Base-by-base conservation (phyloP, 108 stramenopile genomes). In the Pseudonitzschia multiseries region DNA sequence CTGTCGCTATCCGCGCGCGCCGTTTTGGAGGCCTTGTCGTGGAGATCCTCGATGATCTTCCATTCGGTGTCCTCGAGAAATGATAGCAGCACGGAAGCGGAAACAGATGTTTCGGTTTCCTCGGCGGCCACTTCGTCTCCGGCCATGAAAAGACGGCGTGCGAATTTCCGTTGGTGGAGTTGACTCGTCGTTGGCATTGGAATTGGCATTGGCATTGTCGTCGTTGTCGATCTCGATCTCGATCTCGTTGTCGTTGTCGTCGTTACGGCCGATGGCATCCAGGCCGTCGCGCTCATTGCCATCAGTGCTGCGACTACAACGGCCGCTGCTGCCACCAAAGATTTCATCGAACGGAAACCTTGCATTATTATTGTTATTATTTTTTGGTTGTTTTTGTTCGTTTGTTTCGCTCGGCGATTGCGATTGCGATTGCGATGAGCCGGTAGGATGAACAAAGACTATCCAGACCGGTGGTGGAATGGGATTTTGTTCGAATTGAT, bases 41-140 rank as follows among this genome's bases (percentile, higher is more conserved):
- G 67, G 17, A 81, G 44, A 9, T 33, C 70, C 15, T 60, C n/a
- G 33, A 81, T 40, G 9, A 68, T 62, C 12, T 72, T 63, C 36
- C 59, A 72, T 69, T 81, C 80, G 27, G 41, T 71, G 36, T 74
- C 70, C 8, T 74, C 51, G 21, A 80, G 72, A 29, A 69, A 51
- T 9, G 59, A 57, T 65, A 46, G 29, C 29, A 33, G 40, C 22
- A 20, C 4, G 14, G 64, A 43, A 1, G 44, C 5, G n/a, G 66
- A 12, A 21, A n/a, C n/a, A n/a, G n/a, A n/a, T n/a, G n/a, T n/a
- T n/a, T n/a, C n/a, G n/a, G 66, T 48, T 68, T 48, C 50, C 21
- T 48, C 50, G 28, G 64, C 24, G 14, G 65, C 31, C 5, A 31
- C 31, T 65, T n/a, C 31, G 40, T 42, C 43, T 42, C n/a, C 43